Conservation (phyloP, 306 rosid species). For the Dalbergia cochinchinensis region DNA sequence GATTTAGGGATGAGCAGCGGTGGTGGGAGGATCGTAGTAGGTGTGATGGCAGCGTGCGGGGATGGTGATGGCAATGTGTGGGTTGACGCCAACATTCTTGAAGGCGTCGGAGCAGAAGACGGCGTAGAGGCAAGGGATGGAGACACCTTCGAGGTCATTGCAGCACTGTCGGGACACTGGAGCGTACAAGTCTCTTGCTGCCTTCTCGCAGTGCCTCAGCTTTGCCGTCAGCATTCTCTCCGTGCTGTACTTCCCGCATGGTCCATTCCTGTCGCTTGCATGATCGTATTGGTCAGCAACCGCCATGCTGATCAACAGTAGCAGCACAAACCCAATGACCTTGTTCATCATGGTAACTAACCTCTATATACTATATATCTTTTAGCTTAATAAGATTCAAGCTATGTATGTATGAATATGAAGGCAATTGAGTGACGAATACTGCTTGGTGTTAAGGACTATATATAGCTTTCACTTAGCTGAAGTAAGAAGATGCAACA, state of each 20-base stretch:
- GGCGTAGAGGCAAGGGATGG: not conserved
- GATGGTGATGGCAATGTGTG: constrained; percentile 3
- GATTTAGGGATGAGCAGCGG: too few relatives aligned
- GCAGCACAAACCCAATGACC: not conserved
- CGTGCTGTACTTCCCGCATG: not conserved
- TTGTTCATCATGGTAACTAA: not conserved
- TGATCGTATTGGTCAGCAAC: not conserved
- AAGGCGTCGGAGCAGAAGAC: not conserved
- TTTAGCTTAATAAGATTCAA: too few relatives aligned
- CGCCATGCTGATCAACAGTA: not conserved
- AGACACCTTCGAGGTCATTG: not conserved
- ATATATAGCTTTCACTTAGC: too few relatives aligned
- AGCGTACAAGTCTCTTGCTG: not conserved
- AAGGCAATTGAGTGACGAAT: too few relatives aligned
- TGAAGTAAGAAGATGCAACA: too few relatives aligned
- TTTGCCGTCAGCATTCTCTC: too few relatives aligned
- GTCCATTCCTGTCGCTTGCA: not conserved
- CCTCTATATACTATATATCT: not conserved
- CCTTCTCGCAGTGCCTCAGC: constrained; percentile 22
- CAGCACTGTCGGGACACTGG: not conserved
- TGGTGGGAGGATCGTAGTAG: too few relatives aligned
- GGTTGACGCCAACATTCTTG: not conserved
- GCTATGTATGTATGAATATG: too few relatives aligned
- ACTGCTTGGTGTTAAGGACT: too few relatives aligned
- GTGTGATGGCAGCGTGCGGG: not conserved